Percentiles rank a stretch among this genome's conserved stretches.
Conservation (phyloP, 768 basidiomycete species). For the Boletales sp. region DNA sequence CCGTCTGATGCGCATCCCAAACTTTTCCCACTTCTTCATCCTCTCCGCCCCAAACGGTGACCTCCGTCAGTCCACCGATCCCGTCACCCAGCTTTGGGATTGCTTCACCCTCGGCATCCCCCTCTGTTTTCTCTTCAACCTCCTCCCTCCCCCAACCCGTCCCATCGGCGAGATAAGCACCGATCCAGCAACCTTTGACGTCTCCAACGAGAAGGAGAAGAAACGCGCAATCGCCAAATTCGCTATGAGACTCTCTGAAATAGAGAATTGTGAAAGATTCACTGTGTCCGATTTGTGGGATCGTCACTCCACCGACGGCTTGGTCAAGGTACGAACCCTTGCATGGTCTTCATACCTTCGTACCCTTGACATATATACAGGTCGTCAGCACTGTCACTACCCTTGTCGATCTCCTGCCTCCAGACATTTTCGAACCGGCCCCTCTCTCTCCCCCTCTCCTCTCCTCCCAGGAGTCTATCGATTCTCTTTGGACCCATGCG, state of each 20-base stretch:
- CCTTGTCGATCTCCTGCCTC: slow-evolving; percentile 74
- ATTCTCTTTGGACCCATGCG: slow-evolving; percentile 49
- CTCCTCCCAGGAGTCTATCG: slow-evolving; percentile 55
- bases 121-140: slow-evolving; percentile 95
- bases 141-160: slow-evolving; percentile 53
- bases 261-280: slow-evolving; percentile 75
- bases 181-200: slow-evolving; percentile 59
- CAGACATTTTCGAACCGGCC: slow-evolving; percentile 61
- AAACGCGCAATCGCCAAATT: slow-evolving; percentile 91
- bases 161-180: slow-evolving; percentile 58
- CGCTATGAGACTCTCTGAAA: slow-evolving; percentile 78
- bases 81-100: slow-evolving; percentile 93
- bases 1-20: slow-evolving; percentile 73
- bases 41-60: slow-evolving; percentile 55
- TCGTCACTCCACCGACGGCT: slow-evolving; percentile 85
- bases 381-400: slow-evolving; percentile 87
- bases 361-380: slow-evolving; percentile 35
- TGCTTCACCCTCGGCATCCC: slow-evolving; percentile 90
- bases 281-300: slow-evolving; percentile 90
- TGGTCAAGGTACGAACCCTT: slow-evolving; percentile 76
- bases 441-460: slow-evolving; percentile 56
- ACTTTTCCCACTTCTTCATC: slow-evolving; percentile 68
- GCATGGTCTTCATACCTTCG: not conserved
- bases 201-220: slow-evolving; percentile 76
- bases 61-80: slow-evolving; percentile 77